Evolutionary conservation across 2,329 filamentous ascomycete species (phyloP), one percentile per base, ranked within the genome.

Genomic region (Onygenales sp.): DNA sequence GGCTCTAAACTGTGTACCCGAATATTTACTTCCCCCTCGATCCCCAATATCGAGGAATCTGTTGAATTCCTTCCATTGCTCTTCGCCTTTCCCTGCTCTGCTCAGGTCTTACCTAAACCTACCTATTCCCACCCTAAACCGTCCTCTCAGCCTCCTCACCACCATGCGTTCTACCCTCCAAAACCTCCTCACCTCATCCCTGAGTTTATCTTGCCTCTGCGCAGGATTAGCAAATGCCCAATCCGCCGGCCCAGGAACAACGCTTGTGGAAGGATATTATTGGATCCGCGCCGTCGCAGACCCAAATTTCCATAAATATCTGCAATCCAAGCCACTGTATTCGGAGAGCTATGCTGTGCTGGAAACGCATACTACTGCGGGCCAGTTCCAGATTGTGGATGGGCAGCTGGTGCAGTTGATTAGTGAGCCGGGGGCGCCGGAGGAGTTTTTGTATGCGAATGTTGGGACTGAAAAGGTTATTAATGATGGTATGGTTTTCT

Each of bases 231-330:
- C 36, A 9, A n/a, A 39, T 7, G 36, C 14, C 49, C 31, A 21
- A 21, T 9, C 67, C 17, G 61, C 63, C 10, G 68, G 69, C 1
- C 72, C 72, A 0, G 73, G 74, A 6, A 67, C 65, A 1, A 51
- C 52, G 14, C 47, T 54, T 13, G 36, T 52, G n/a, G 33, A 21
- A 8, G 52, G 48, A 8, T 50, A 51, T 31, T 54, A 54, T 27
- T 54, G 52, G 52, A 44, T 83, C 59, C 77, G 80, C 6, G 79
- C 76, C 0, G 79, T 83, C 2, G 76, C 71, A 32, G 64, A 73
- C 0, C 80, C 80, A 39, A 82, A 83, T 65, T 83, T 75, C 64
- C 77, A 79, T 67, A 75, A 74, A 56, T 80, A 79, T 61, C 69
- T 80, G 2, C 76, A 80, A 65, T 76, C 76, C 7, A 66, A 68